Conservation (phyloP, 2,329 filamentous ascomycete species). For the Fusarium chuoi region DNA sequence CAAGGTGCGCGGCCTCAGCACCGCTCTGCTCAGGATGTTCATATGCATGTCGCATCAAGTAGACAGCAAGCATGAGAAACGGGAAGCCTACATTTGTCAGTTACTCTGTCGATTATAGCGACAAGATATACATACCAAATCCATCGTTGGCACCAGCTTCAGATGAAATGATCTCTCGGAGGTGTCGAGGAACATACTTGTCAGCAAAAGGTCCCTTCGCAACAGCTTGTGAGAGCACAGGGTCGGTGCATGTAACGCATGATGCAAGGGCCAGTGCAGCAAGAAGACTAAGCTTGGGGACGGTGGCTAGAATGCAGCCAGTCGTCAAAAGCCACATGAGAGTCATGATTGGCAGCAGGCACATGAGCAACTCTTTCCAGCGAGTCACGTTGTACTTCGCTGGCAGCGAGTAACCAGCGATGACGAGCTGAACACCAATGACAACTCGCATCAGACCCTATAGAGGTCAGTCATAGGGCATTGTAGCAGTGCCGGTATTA, state of each 20-base stretch:
- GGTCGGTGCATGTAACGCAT: conserved; percentile 67
- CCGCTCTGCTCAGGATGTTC: background rate
- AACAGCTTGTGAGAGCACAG: conserved; percentile 17
- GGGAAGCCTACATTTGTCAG: conserved; percentile 53
- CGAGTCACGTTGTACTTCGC: conserved; percentile 62
- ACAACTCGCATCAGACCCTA: conserved; percentile 65
- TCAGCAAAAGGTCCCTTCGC: conserved; percentile 60
- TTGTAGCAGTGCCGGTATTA: background rate
- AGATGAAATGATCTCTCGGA: conserved; percentile 70
- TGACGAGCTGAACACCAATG: conserved; percentile 71
- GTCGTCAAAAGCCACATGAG: conserved; percentile 70
- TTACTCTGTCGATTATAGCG: fast-evolving
- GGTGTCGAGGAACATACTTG: conserved; percentile 66
- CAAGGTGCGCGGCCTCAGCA: conserved; percentile 1
- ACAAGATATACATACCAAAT: conserved; percentile 53
- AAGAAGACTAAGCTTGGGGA: conserved; percentile 65
- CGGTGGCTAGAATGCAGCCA: conserved; percentile 63
- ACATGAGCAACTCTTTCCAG: conserved; percentile 65
- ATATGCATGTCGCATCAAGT: conserved; percentile 18
- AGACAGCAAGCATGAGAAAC: conserved; percentile 58
- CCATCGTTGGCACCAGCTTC: conserved; percentile 72
- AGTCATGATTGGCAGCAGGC: conserved; percentile 69
- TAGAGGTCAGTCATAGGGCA: background rate
- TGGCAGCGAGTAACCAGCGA: conserved; percentile 70
- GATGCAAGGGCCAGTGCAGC: conserved; percentile 67